Base-by-base conservation (phyloP, 805 yeast species). In the Ogataea minuta region DNA sequence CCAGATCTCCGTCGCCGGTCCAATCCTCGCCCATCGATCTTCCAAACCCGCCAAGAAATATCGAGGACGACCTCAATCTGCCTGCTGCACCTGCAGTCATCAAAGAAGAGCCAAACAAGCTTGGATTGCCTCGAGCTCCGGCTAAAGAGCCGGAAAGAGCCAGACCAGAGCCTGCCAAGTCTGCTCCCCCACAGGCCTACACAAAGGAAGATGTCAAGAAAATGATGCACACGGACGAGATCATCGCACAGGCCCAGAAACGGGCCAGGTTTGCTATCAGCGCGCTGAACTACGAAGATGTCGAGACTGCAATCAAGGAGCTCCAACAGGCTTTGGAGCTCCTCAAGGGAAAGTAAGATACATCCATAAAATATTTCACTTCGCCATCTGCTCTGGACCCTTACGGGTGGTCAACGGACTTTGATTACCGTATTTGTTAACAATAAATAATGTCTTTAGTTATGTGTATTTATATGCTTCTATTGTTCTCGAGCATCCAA, bases 281-380 rank as follows among this genome's bases (percentile, higher is more conserved):
- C 41, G 93, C 95, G 0, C 67, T 84, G 55, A 83, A 83, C 54
- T 84, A 83, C 56, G 91, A 84, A 45, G 95, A 84, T 51, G 62
- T 76, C 24, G 70, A 58, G 3, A 84, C 91, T 0, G 91, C 91
- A 2, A 76, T 78, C 30, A 66, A 64, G 25, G 87, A 84, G 54
- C 60, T 84, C 32, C 58, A 62, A 12, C 56, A 66, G 17, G 88
- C 88, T 0, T 57, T 83, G 28, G 70, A 67, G 13, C 50, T 79
- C 25, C 52, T 76, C 35, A 56, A 49, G 37, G 60, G 43, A 39
- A 19, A 29, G n/a, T 27, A 36, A 23, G 21, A 19, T 34, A 28
- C n/a, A n/a, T n/a, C n/a, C n/a, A n/a, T n/a, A n/a, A n/a, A n/a
- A n/a, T n/a, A n/a, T n/a, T n/a, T n/a, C n/a, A n/a, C n/a, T n/a